A percentile compares a stretch with the other conserved stretches of the same genome.
Conservation (phyloP, 2,329 filamentous ascomycete species). For the Colletotrichum godetiae region DNA sequence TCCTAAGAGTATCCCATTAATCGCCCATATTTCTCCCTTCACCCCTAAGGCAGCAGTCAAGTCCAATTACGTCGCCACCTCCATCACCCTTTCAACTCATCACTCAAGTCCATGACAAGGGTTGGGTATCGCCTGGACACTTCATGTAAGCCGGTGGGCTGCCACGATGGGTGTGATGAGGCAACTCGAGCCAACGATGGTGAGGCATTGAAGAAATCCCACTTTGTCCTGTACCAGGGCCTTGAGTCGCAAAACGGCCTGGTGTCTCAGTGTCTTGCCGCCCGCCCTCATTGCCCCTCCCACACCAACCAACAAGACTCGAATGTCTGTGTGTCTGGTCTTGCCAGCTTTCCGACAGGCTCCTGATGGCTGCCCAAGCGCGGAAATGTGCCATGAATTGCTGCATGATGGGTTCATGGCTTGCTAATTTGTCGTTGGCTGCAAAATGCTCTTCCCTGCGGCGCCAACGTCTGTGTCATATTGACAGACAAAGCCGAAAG, state of each 20-base stretch:
- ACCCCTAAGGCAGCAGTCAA: not conserved
- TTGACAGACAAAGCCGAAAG: slow-evolving; percentile 4
- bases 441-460: slow-evolving; percentile 5
- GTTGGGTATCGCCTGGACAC: not conserved
- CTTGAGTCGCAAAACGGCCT: slow-evolving; percentile 35
- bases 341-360: slow-evolving; percentile 21
- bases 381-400: slow-evolving; percentile 5
- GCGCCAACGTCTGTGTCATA: slow-evolving; percentile 26
- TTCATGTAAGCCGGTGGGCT: slow-evolving; percentile 9
- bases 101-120: slow-evolving; percentile 10
- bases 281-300: slow-evolving; percentile 19
- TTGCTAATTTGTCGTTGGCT: slow-evolving; percentile 7
- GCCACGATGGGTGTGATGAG: slow-evolving; percentile 6
- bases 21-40: slow-evolving; percentile 7
- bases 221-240: slow-evolving; percentile 19
- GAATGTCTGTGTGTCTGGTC: slow-evolving; percentile 12
- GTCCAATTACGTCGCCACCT: slow-evolving; percentile 15
- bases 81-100: slow-evolving; percentile 5
- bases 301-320: slow-evolving; percentile 9
- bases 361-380: slow-evolving; percentile 18
- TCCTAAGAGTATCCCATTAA: not conserved
- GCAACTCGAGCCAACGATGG: slow-evolving; percentile 18
- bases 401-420: slow-evolving; percentile 15
- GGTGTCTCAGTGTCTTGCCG: slow-evolving; percentile 35
- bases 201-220: slow-evolving; percentile 23